Evolutionary conservation across 1,284 basidiomycete species (phyloP), one percentile per base, ranked within the genome.

Genomic region (Mycocalia duriaeana): DNA sequence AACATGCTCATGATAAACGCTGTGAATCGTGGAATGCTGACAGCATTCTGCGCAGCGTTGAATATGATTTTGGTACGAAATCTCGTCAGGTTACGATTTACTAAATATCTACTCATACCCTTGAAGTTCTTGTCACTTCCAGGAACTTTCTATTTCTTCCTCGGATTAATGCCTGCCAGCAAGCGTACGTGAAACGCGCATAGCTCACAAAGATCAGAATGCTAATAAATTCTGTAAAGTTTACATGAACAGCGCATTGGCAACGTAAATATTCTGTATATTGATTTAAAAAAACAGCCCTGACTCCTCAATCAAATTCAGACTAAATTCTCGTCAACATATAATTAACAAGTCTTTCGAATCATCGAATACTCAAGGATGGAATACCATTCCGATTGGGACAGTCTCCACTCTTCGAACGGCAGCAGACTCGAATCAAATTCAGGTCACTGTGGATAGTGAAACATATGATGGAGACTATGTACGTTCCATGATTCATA

Each of bases 241-340:
- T 19, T 61, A 61, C 34, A 59, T 61, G 59, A 61, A 61, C 43
- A 59, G 56, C 25, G 55, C 57, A 31, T 44, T 61, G n/a, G 56
- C 59, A 9, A 57, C 57, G 53, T 57, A 45, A 14, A 49, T 34
- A 14, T 47, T 24, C 9, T 42, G 20, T 13, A n/a, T 16, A 3
- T 28, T 25, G 31, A 5, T n/a, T 4, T 26, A 11, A 28, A 5
- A 4, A 31, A 11, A 24, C 4, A 37, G 16, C 11, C 34, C 25
- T 25, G 25, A 11, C 31, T 31, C 18, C 31, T 18, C 34, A 24
- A 14, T 42, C 40, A 22, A 18, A 18, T 23, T 13, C 26, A 53
- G 53, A 5, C 48, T 56, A 24, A 57, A 56, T 34, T 49, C 46
- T 9, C 53, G 57, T 14, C 43, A 55, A 37, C 50, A 53, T 39